Evolutionary conservation across 352 stramenopile genomes (phyloP).

Genomic region (Phytophthora tubulina): DNA sequence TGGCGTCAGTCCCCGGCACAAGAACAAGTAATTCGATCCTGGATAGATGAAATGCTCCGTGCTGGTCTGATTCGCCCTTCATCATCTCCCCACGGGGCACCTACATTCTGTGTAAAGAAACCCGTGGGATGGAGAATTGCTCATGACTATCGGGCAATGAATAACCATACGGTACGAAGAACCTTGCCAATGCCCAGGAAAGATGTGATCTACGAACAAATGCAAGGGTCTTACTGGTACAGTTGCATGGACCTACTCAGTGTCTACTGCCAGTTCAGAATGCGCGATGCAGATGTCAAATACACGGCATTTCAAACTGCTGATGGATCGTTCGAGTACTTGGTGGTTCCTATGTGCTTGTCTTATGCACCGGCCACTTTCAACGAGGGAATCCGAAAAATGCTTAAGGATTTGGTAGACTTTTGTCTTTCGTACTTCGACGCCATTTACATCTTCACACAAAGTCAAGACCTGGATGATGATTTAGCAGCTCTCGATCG

Average conservation of each 20-base stretch:
- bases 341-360: constrained; percentile 28
- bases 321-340: constrained; percentile 36
- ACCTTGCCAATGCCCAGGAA: constrained; percentile 34
- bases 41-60: constrained; percentile 1
- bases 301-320: constrained; percentile 25
- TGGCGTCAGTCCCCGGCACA: constrained; percentile 12
- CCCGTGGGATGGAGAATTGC: constrained; percentile 39
- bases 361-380: constrained; percentile 32
- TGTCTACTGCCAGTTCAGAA: constrained; percentile 39
- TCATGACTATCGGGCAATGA: constrained; percentile 31
- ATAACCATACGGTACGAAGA: constrained; percentile 13
- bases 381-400: constrained; percentile 23
- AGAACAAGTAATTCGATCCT: constrained; percentile 22
- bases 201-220: constrained; percentile 27
- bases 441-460: constrained; percentile 32
- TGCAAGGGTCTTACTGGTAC: constrained; percentile 24
- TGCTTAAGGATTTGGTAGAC: constrained; percentile 18
- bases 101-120: constrained; percentile 34
- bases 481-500: constrained; percentile 19
- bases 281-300: constrained; percentile 24
- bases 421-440: constrained; percentile 28
- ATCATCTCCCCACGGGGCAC: constrained; percentile 12
- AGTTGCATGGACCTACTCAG: constrained; percentile 34
- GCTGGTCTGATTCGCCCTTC: constrained; percentile 22
- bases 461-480: not conserved